Conservation (phyloP, 2,329 filamentous ascomycete genomes). For the Diaporthe destruens region DNA sequence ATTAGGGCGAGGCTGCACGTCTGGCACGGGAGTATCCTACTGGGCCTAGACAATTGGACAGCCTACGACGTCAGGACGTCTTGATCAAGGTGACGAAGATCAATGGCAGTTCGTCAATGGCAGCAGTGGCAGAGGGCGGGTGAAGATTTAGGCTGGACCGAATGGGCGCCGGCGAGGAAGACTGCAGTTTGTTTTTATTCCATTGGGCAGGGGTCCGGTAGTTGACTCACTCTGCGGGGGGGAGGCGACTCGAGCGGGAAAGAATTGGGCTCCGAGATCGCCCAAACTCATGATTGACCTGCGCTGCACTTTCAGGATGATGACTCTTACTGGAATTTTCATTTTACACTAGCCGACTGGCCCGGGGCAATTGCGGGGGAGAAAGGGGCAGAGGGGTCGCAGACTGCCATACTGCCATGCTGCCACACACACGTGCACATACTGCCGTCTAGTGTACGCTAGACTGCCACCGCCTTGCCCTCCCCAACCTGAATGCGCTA, state of each 20-base stretch:
- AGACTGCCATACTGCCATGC: not conserved
- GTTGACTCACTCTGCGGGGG: conserved; percentile 23
- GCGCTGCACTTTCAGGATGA: not conserved
- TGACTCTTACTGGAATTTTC: conserved; percentile 20
- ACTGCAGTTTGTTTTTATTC: conserved; percentile 25
- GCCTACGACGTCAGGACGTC: conserved; percentile 9
- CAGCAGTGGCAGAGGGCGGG: not conserved
- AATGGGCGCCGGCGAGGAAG: conserved; percentile 15
- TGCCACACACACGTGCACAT: too few species aligned
- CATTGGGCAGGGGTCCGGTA: not conserved
- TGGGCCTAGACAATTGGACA: not conserved
- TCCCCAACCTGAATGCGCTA: not conserved
- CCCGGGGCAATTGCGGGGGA: conserved; percentile 11
- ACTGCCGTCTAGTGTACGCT: too few species aligned
- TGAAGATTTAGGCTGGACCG: conserved; percentile 23
- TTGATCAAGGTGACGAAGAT: conserved; percentile 22
- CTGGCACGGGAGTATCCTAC: not conserved
- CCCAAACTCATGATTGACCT: conserved; percentile 9
- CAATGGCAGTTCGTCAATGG: conserved; percentile 23
- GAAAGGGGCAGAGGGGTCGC: conserved; percentile 5
- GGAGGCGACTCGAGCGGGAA: not conserved
- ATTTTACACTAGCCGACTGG: not conserved
- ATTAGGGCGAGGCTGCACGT: conserved; percentile 20
- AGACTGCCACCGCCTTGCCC: not conserved
- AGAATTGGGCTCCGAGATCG: conserved; percentile 31